Conservation (phyloP, 306 rosid genomes). For the Gynostemma pentaphyllum region DNA sequence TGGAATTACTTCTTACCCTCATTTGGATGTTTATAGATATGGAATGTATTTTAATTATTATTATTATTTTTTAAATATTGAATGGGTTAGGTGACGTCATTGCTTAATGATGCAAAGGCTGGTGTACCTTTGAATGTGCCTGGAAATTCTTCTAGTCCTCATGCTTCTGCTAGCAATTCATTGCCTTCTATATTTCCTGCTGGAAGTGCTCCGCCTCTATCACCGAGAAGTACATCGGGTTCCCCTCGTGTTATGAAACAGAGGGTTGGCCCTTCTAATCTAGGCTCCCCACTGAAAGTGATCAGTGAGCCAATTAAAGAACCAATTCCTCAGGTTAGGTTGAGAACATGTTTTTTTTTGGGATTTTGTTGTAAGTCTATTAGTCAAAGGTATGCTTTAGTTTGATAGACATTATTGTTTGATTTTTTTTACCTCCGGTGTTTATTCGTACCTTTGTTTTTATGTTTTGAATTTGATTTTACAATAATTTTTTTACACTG, state of each 20-base stretch:
- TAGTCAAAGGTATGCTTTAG: not conserved
- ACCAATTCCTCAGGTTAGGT: slow-evolving; percentile 90
- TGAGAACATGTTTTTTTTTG: slow-evolving; percentile 3
- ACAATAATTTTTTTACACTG: slow-evolving; percentile 12
- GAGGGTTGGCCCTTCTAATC: slow-evolving; percentile 82
- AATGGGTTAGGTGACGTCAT: slow-evolving; percentile 47
- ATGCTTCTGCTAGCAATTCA: slow-evolving; percentile 52
- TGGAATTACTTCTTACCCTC: slow-evolving; percentile 1
- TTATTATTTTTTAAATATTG: not conserved
- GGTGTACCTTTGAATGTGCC: slow-evolving; percentile 86
- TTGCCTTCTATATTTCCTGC: slow-evolving; percentile 99
- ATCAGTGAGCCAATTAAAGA: slow-evolving; percentile 92
- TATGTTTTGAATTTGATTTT: slow-evolving; percentile 6
- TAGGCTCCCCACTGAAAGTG: slow-evolving; percentile 88
- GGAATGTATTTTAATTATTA: not conserved
- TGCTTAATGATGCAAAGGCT: slow-evolving; percentile 82
- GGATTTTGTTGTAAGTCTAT: not conserved
- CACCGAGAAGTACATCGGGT: slow-evolving; percentile 86
- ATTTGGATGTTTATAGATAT: not conserved
- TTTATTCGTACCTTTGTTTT: slow-evolving; percentile 15
- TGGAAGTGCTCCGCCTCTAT: slow-evolving; percentile 94
- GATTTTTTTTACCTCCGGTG: not conserved
- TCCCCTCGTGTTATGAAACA: slow-evolving; percentile 92
- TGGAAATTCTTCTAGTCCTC: slow-evolving; percentile 90
- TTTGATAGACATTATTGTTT: not conserved